Evolutionary conservation across 306 rosid species (phyloP), one percentile per base, ranked within the genome.

Genomic region (Sphenostylis stenocarpa): DNA sequence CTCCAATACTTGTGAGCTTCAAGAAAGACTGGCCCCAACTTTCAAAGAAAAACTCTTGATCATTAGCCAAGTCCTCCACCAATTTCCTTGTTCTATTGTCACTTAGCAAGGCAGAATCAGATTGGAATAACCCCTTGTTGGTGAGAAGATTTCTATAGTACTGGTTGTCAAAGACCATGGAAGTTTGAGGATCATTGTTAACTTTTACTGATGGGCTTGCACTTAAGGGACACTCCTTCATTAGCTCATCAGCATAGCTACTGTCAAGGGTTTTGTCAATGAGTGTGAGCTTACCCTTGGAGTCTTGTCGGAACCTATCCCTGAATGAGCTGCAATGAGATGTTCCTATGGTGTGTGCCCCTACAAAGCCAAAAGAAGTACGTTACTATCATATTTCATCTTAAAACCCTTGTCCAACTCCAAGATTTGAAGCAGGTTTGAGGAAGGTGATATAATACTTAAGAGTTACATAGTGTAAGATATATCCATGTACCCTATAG

Each of bases 331-430:
- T 78, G 82, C 97, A 92, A 56, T 90, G 92, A 33, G 96, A 85
- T 71, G 79, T 26, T 86, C 97, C 96, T 63, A 92, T 87, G 8
- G 97, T 92, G 83, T 92, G 97, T 51, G 89, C 92, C 53, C 96
- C 96, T 91, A 77, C 73, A 70, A 82, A 33, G 33, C 3, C 80
- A 45, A 75, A 75, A 73, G 8, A 36, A 36, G 11, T 2, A 36
- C 7, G 41, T 36, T 8, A 36, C 12, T 36, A 0, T 26, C 29
- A 26, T 1, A 0, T 36, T 36, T 36, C 41, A 36, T 36, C 11
- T 36, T 36, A 36, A 34, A n/a, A n/a, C n/a, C n/a, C n/a, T n/a
- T n/a, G n/a, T n/a, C n/a, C n/a, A n/a, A n/a, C n/a, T n/a, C n/a
- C n/a, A n/a, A n/a, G n/a, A n/a, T n/a, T n/a, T n/a, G n/a, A n/a